Evolutionary conservation across 306 rosid genomes (phyloP).

Genomic region (Carpinus fangiana): DNA sequence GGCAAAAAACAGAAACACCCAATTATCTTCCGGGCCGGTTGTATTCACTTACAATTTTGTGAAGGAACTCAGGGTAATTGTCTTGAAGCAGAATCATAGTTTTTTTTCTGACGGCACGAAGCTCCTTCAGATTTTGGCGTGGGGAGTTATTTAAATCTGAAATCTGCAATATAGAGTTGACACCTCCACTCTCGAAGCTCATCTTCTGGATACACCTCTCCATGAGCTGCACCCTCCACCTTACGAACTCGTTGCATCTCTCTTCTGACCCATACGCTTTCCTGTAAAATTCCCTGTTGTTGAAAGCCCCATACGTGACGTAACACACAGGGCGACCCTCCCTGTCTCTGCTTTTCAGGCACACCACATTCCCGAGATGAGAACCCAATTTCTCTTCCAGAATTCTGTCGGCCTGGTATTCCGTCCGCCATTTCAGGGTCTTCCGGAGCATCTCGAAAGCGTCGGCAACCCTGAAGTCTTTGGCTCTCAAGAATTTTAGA

Average conservation of each 20-base stretch:
- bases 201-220: slow-evolving; percentile 55
- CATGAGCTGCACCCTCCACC: slow-evolving; percentile 64
- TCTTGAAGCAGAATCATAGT: slow-evolving; percentile 48
- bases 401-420: slow-evolving; percentile 38
- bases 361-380: slow-evolving; percentile 38
- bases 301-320: slow-evolving; percentile 42
- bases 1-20: too few relatives aligned
- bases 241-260: slow-evolving; percentile 43
- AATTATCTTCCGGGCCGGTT: too few relatives aligned
- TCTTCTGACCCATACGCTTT: slow-evolving; percentile 48
- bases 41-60: slow-evolving; percentile 33
- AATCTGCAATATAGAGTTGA: slow-evolving; percentile 52
- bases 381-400: slow-evolving; percentile 40
- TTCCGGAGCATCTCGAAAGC: slow-evolving; percentile 70
- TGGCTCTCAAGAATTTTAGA: slow-evolving; percentile 69
- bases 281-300: slow-evolving; percentile 38
- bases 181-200: slow-evolving; percentile 60
- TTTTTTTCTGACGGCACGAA: slow-evolving; percentile 42
- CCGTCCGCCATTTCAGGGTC: slow-evolving; percentile 64
- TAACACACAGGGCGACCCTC: slow-evolving; percentile 71
- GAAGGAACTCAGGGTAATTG: slow-evolving; percentile 65
- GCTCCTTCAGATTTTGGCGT: slow-evolving; percentile 53
- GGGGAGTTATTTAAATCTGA: slow-evolving; percentile 64
- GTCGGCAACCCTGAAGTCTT: slow-evolving; percentile 55
- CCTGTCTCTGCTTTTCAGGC: slow-evolving; percentile 44